phyloP scores from a whole-genome alignment of 2,329 filamentous ascomycete species.

The Fusarium sp. region DNA sequence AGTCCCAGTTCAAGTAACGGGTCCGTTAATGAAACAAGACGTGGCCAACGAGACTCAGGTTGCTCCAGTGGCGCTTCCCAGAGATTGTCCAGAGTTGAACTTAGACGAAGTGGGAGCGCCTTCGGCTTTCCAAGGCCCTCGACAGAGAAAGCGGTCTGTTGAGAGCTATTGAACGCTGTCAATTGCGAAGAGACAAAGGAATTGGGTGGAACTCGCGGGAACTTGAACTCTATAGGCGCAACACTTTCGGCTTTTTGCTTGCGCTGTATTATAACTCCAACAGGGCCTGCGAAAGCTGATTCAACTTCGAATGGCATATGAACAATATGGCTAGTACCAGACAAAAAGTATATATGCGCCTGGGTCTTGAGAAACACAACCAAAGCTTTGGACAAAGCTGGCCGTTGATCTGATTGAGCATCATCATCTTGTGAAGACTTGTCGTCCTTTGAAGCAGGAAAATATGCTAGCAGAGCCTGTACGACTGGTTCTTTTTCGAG shows the following conservation, averaged over 20 bases:
- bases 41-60: constrained; percentile 72
- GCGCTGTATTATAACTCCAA: constrained; percentile 87
- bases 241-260: constrained; percentile 68
- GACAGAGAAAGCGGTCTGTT: constrained; percentile 65
- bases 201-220: constrained; percentile 77
- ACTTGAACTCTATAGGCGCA: constrained; percentile 64
- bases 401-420: constrained; percentile 27
- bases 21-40: constrained; percentile 85
- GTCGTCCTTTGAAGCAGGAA: constrained; percentile 67
- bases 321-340: constrained; percentile 87
- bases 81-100: constrained; percentile 66
- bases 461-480: constrained; percentile 88
- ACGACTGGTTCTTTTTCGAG: constrained; percentile 86
- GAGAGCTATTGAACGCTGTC: constrained; percentile 63
- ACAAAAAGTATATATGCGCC: constrained; percentile 91
- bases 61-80: constrained; percentile 66
- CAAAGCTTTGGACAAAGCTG: constrained; percentile 71
- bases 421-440: constrained; percentile 17
- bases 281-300: constrained; percentile 82
- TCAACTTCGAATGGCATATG: constrained; percentile 97
- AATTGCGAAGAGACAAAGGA: constrained; percentile 82
- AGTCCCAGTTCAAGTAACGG: constrained; percentile 87
- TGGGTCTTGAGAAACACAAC: constrained; percentile 94
- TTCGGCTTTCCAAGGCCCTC: constrained; percentile 68
- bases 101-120: constrained; percentile 63